These are phyloP conservation scores for Boletus sp. DNA, from an alignment of 768 basidiomycete genomes.

Conservation along the genomic window DNA sequence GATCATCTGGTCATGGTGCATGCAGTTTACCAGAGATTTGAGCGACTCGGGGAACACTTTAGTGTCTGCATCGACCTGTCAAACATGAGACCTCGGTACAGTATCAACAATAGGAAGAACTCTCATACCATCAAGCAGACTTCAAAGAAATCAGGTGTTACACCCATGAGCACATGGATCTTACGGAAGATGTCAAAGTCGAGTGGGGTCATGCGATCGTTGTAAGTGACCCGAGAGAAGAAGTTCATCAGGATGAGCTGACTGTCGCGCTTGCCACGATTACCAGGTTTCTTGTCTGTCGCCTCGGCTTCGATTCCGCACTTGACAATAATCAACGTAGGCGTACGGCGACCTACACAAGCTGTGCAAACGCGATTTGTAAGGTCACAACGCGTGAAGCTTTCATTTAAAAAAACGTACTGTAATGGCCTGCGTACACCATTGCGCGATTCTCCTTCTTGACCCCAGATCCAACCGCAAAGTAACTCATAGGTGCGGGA, in stretches of 20 bases:
- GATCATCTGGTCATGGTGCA: conserved; percentile 98
- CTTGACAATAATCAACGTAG: conserved; percentile 92
- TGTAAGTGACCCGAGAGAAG: conserved; percentile 98
- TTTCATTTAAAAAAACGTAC: conserved; percentile 46
- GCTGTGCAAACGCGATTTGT: conserved; percentile 39
- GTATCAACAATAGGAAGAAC: not conserved
- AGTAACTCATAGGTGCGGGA: conserved; percentile 91
- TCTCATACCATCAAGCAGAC: conserved; percentile 89
- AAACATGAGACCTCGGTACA: conserved; percentile 10
- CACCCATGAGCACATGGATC: conserved; percentile 95
- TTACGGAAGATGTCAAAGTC: conserved; percentile 99
- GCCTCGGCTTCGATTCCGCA: conserved; percentile 89
- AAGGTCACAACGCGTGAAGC: not conserved
- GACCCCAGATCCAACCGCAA: conserved; percentile 84
- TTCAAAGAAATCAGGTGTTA: conserved; percentile 98
- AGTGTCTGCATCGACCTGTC: conserved; percentile 96
- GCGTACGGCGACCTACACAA: conserved; percentile 86
- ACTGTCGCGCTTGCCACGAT: conserved; percentile 97
- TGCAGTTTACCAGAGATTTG: conserved; percentile 90
- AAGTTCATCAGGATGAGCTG: conserved; percentile 99
- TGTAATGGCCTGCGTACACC: conserved; percentile 99
- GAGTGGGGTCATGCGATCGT: conserved; percentile 96
- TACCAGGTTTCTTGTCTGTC: conserved; percentile 91
- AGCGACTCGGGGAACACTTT: conserved; percentile 92
- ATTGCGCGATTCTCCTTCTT: conserved; percentile 94